Percentiles rank a stretch among this genome's conserved stretches.
phyloP scores from a whole-genome alignment of 2,329 filamentous ascomycete genomes.

The Alternaria triticina region DNA sequence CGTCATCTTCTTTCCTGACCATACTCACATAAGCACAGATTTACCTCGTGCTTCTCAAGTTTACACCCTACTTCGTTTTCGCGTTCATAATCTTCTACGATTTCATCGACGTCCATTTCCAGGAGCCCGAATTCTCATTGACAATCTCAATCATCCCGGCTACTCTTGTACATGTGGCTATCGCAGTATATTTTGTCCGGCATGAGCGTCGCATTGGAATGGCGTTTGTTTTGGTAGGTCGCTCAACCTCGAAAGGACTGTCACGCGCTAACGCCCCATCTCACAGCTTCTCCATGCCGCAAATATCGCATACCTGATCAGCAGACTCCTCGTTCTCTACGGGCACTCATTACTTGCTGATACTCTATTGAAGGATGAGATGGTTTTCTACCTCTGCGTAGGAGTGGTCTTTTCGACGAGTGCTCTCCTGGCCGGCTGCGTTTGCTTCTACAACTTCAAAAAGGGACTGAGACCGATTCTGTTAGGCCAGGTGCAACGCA shows the following conservation, averaged over 20 bases:
- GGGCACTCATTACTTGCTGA: slow-evolving; percentile 9
- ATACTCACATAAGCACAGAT: slow-evolving; percentile 6
- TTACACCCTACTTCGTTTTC: slow-evolving; percentile 27
- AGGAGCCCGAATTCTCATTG: slow-evolving; percentile 28
- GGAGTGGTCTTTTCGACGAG: slow-evolving; percentile 11
- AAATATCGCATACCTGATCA: slow-evolving; percentile 28
- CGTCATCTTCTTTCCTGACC: not conserved
- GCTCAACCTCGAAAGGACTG: not conserved
- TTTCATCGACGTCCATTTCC: slow-evolving; percentile 29
- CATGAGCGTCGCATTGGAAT: slow-evolving; percentile 19
- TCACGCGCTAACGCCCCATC: not conserved
- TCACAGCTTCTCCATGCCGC: slow-evolving; percentile 18
- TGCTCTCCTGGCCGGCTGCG: slow-evolving; percentile 6
- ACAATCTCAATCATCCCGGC: slow-evolving; percentile 33
- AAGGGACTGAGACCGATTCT: slow-evolving; percentile 31
- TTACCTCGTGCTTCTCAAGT: slow-evolving; percentile 25
- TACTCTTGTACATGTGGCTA: slow-evolving; percentile 15
- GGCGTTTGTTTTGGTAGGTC: slow-evolving; percentile 20
- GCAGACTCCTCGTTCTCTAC: slow-evolving; percentile 25
- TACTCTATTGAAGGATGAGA: slow-evolving; percentile 30
- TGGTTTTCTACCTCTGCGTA: slow-evolving; percentile 25
- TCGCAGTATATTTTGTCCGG: slow-evolving; percentile 19
- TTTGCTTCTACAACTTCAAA: slow-evolving; percentile 29
- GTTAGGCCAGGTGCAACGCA: slow-evolving; percentile 12
- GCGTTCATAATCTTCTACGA: slow-evolving; percentile 30